Base-by-base conservation (phyloP, 1,284 basidiomycete species). In the Ganoderma multipileum region DNA sequence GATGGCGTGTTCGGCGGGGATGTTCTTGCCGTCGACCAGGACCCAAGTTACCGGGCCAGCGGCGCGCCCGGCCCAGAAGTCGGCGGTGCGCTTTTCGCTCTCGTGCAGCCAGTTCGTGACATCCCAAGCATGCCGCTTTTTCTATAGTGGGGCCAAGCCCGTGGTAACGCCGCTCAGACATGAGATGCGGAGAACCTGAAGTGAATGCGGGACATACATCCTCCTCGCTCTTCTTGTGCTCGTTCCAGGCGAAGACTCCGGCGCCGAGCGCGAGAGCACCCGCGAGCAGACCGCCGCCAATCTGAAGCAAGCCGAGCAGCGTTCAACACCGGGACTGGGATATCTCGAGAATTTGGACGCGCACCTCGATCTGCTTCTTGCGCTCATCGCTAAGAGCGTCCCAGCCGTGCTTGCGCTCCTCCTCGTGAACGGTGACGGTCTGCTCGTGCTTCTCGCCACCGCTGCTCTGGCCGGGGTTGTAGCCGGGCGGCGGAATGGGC, bases 281-380 rank as follows among this genome's bases (percentile, higher is more conserved):
- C 2, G 85, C 87, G 50, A 85, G 78, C 44, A 92, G 73, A 39
- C 89, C 91, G 50, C 89, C 91, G 38, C 89, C 91, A 68, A 92
- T 74, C 91, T 93, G 70, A n/a, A 50, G 44, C 44, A 62, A 28
- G 26, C 63, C 41, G 42, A 20, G 65, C 55, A 70, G 58, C 1
- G 61, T 3, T 52, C 23, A 33, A 57, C 58, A 9, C 61, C 2
- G 14, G 54, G 38, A 52, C 23, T 23, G 16, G 63, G 18, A 1
- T 23, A 6, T n/a, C 23, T 8, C 11, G 30, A 54, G 67, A 12
- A n/a, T 14, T 5, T n/a, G 23, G 36, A 26, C 11, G 68, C 79
- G 30, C 60, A 90, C 90, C 83, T 87, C 85, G 59, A 90, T 81
- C 70, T 88, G 77, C 74, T 89, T 84, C 83, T 90, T 90, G 70